These are phyloP conservation scores for Allodekkera sacchari DNA, from an alignment of 805 yeast genomes.

Conservation along the genomic window DNA sequence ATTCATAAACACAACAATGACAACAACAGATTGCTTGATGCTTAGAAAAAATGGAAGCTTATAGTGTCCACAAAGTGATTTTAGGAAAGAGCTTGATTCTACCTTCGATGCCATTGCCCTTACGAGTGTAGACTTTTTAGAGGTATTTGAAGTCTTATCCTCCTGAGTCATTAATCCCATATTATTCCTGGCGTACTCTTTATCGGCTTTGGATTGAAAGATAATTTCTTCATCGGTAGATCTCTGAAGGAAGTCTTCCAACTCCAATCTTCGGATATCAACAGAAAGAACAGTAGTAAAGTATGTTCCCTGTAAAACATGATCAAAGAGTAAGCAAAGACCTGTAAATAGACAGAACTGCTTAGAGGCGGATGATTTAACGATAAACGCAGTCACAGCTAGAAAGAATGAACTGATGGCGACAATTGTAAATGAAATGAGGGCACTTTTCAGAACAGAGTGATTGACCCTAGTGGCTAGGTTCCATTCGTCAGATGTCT, in stretches of 20 bases:
- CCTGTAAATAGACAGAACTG: conserved; percentile 39
- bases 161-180: no score
- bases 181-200: no score
- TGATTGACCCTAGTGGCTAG: conserved; percentile 29
- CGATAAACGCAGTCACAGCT: conserved; percentile 22
- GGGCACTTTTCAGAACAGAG: conserved; percentile 28
- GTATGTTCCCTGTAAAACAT: conserved; percentile 52
- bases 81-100: no score
- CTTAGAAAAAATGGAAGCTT: conserved; percentile 30
- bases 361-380: conserved; percentile 16
- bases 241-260: conserved; percentile 40
- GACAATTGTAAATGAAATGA: conserved; percentile 28
- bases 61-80: no score
- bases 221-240: no score
- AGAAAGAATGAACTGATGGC: conserved; percentile 17
- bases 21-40: conserved; percentile 22
- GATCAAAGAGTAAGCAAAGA: conserved; percentile 47
- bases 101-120: no score
- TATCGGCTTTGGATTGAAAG: no score
- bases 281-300: conserved; percentile 58
- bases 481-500: conserved; percentile 34
- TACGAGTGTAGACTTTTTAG: no score
- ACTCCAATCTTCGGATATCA: conserved; percentile 57
- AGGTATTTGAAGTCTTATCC: no score
- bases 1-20: conserved; percentile 20